These are phyloP conservation scores for Acer saccharum DNA, from an alignment of 345 rosid genomes.

Conservation along the genomic window DNA sequence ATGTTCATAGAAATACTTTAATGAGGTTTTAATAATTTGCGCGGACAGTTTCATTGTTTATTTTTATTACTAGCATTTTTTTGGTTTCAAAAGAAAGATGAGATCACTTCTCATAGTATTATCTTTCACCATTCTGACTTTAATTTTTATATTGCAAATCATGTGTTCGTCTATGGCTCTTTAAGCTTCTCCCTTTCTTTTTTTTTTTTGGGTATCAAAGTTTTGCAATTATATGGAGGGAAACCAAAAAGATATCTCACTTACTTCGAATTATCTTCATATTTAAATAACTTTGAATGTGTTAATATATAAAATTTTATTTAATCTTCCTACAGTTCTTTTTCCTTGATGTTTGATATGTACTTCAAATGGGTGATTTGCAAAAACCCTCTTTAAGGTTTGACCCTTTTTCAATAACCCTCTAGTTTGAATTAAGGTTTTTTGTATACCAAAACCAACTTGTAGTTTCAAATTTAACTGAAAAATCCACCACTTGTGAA, in stretches of 20 bases:
- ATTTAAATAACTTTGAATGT: not conserved
- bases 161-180: not conserved
- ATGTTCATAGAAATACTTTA: not conserved
- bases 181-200: too few species aligned
- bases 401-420: too few species aligned
- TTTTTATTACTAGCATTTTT: not conserved
- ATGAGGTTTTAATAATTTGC: not conserved
- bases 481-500: too few species aligned
- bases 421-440: too few species aligned
- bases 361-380: not conserved
- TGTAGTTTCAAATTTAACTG: too few species aligned
- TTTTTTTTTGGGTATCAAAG: not conserved
- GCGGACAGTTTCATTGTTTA: not conserved
- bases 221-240: not conserved
- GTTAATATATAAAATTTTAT: not conserved
- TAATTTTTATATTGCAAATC: not conserved
- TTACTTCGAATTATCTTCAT: not conserved
- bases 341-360: too few species aligned
- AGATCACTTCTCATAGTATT: not conserved
- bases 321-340: not conserved
- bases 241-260: not conserved
- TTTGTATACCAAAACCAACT: too few species aligned
- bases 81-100: not conserved
- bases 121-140: not conserved
- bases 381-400: too few species aligned